phyloP scores from a whole-genome alignment of 2,329 filamentous ascomycete species.

The Microsporum audouinii region DNA sequence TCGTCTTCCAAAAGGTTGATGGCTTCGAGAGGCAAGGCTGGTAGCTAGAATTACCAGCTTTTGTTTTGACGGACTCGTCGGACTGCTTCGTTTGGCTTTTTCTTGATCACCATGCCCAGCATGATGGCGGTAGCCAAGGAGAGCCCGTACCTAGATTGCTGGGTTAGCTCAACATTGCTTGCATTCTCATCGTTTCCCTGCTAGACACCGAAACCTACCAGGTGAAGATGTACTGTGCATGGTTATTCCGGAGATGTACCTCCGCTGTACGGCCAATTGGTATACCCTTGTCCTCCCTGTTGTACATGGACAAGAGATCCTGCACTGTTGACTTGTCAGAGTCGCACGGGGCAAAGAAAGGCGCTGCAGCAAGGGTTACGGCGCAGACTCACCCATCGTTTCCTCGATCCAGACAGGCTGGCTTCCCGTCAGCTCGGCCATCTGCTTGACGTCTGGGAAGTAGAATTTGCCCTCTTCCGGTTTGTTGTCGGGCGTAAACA shows the following conservation, averaged over 20 bases:
- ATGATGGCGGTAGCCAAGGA: constrained; percentile 80
- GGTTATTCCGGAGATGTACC: constrained; percentile 91
- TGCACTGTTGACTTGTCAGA: constrained; percentile 45
- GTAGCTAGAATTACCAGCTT: constrained; percentile 49
- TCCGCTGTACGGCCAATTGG: constrained; percentile 80
- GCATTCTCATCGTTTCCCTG: constrained; percentile 1
- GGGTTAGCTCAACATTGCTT: not conserved
- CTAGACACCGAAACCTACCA: constrained; percentile 52
- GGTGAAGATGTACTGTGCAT: constrained; percentile 96
- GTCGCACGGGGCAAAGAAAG: not conserved
- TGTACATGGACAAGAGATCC: constrained; percentile 63
- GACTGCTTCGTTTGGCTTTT: constrained; percentile 61
- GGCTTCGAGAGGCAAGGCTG: constrained; percentile 7
- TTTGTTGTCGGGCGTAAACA: constrained; percentile 86
- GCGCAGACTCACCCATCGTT: constrained; percentile 62
- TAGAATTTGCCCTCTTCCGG: constrained; percentile 80
- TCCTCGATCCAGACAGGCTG: constrained; percentile 92
- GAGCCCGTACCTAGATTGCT: constrained; percentile 63
- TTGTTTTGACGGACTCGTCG: constrained; percentile 66
- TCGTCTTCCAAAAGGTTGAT: constrained; percentile 24
- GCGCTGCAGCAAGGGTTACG: not conserved
- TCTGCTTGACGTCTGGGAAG: constrained; percentile 86
- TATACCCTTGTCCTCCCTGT: constrained; percentile 67
- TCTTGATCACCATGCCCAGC: constrained; percentile 91
- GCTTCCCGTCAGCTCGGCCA: constrained; percentile 71